phyloP scores from a whole-genome alignment of 352 stramenopile genomes.

The Phytophthora sp. region DNA sequence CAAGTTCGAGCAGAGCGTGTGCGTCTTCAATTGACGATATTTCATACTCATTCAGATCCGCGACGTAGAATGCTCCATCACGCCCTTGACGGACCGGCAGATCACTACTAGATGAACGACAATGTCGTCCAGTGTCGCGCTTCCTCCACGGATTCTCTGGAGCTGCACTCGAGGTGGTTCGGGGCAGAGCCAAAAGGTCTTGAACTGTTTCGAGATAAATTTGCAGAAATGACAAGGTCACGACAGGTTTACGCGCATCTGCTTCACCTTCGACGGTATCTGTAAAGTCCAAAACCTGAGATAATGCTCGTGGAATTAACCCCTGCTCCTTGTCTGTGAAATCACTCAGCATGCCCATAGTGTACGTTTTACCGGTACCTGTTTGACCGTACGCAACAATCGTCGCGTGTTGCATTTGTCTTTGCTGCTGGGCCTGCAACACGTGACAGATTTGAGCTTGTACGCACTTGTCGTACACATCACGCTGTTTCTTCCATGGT shows the following conservation, averaged over 20 bases:
- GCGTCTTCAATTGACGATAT: conserved; percentile 56
- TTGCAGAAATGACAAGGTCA: conserved; percentile 69
- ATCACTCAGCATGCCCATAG: conserved; percentile 71
- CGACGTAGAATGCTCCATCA: conserved; percentile 65
- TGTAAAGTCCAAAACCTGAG: conserved; percentile 54
- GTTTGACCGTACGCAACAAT: conserved; percentile 78
- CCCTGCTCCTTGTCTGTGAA: conserved; percentile 42
- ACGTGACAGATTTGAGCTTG: conserved; percentile 49
- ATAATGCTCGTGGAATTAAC: conserved; percentile 68
- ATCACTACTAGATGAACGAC: conserved; percentile 12
- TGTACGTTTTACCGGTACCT: conserved; percentile 80
- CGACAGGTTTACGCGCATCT: conserved; percentile 10
- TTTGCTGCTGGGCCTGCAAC: conserved; percentile 34
- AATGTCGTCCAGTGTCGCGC: background rate
- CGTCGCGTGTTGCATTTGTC: conserved; percentile 44
- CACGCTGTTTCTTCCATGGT: conserved; percentile 50
- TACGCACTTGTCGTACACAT: conserved; percentile 59
- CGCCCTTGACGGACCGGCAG: conserved; percentile 55
- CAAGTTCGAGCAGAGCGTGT: conserved; percentile 50
- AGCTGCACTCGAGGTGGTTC: conserved; percentile 1
- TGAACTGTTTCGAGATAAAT: conserved; percentile 84
- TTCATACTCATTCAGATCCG: conserved; percentile 60
- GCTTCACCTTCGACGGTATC: conserved; percentile 13
- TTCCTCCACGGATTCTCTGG: conserved; percentile 7
- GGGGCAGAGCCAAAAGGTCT: conserved; percentile 53